Percentiles rank a stretch among this genome's conserved stretches.
Conservation (phyloP, 2,329 filamentous ascomycete genomes). For the Neonectria hederae region DNA sequence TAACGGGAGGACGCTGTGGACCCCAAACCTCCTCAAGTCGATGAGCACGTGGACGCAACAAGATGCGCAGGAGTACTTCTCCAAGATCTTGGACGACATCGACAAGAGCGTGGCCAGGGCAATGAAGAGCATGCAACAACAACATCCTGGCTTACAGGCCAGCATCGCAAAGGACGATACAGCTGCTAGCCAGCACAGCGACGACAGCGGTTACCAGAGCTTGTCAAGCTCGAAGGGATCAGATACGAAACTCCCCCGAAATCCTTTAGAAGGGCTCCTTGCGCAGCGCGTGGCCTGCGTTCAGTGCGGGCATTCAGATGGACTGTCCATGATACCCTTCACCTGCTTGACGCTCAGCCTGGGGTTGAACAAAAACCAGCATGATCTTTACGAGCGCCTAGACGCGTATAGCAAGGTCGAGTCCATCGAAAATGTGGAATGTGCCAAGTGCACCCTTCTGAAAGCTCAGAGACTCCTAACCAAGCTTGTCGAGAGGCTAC, state of each 20-base stretch:
- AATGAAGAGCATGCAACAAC: constrained; percentile 41
- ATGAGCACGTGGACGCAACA: constrained; percentile 98
- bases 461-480: constrained; percentile 60
- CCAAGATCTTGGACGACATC: constrained; percentile 85
- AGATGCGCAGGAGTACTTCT: constrained; percentile 97
- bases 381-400: constrained; percentile 80
- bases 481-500: constrained; percentile 55
- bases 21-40: constrained; percentile 81
- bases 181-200: constrained; percentile 59
- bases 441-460: constrained; percentile 86
- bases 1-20: constrained; percentile 83
- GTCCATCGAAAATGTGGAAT: constrained; percentile 88
- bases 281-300: constrained; percentile 92
- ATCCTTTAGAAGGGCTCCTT: constrained; percentile 86
- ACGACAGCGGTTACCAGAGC: constrained; percentile 67
- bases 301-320: constrained; percentile 85
- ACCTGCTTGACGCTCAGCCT: constrained; percentile 91
- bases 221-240: constrained; percentile 50
- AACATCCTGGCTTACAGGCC: constrained; percentile 52
- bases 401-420: constrained; percentile 88
- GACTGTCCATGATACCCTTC: constrained; percentile 89
- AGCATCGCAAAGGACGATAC: constrained; percentile 54
- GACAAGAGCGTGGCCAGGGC: constrained; percentile 77
- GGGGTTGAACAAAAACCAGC: constrained; percentile 66
- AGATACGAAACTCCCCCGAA: constrained; percentile 60